These are phyloP conservation scores for Spergularia azorica DNA, from an alignment of 179 eudicot species.

Conservation along the genomic window DNA sequence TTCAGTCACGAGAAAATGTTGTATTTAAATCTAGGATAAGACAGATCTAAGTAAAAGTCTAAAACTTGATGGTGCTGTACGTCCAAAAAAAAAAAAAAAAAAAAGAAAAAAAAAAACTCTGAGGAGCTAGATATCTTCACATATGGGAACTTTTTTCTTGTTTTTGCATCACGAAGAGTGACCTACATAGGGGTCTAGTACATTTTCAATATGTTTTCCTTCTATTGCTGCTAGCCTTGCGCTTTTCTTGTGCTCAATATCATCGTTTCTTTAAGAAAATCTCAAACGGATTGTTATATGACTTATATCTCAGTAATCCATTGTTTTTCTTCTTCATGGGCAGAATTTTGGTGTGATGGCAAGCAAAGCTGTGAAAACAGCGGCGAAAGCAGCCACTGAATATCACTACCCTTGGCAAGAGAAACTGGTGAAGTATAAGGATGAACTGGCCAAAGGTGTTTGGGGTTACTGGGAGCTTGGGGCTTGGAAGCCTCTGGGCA, in stretches of 20 bases:
- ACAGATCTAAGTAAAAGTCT: too few relatives aligned
- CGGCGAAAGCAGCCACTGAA: constrained; percentile 64
- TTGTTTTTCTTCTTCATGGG: not conserved
- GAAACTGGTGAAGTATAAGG: constrained; percentile 69
- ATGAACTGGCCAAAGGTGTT: constrained; percentile 85
- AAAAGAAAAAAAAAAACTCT: too few relatives aligned
- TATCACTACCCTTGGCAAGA: constrained; percentile 87
- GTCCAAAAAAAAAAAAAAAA: too few relatives aligned
- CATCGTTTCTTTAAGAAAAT: not conserved
- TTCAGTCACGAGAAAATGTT: not conserved
- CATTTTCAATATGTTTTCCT: too few relatives aligned
- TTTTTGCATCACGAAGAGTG: too few relatives aligned
- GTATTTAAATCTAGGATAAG: too few relatives aligned
- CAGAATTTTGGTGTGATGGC: constrained; percentile 44
- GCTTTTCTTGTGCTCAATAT: not conserved
- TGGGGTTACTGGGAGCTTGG: constrained; percentile 99
- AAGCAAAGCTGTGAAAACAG: constrained; percentile 61
- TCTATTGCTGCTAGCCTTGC: not conserved
- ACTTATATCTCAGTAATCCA: too few relatives aligned
- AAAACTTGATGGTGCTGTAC: not conserved
- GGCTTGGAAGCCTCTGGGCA: constrained; percentile 82
- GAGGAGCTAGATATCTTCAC: too few relatives aligned
- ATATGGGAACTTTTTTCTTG: too few relatives aligned
- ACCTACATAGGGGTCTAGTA: too few relatives aligned
- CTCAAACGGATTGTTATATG: not conserved